These are phyloP conservation scores for Rehmannia glutinosa DNA, from an alignment of 257 asterid species.

Conservation along the genomic window DNA sequence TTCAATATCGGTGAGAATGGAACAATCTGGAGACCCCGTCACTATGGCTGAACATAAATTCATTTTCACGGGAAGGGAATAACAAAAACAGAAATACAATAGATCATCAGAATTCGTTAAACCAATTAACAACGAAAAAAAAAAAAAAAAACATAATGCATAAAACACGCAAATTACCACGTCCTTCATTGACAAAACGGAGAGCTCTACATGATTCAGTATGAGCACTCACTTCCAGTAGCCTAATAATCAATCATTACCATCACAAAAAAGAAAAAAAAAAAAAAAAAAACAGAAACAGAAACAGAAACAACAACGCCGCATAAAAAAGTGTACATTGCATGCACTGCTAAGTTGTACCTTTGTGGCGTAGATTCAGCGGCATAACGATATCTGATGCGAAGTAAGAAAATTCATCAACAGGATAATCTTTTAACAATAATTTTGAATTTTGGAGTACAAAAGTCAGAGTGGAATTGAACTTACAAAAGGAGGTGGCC, in stretches of 20 bases:
- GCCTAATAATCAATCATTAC: slow-evolving; percentile 37
- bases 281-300: not conserved
- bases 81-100: not conserved
- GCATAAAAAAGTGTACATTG: not conserved
- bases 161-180: slow-evolving; percentile 38
- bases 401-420: not conserved
- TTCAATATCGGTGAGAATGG: slow-evolving; percentile 83
- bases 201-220: slow-evolving; percentile 82
- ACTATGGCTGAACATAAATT: slow-evolving; percentile 47
- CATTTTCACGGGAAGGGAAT: not conserved
- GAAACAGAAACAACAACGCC: not conserved
- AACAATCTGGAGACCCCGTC: slow-evolving; percentile 92
- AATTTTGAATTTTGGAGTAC: not conserved
- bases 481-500: slow-evolving; percentile 72
- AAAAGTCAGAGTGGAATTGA: not conserved
- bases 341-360: slow-evolving; percentile 24
- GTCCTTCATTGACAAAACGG: slow-evolving; percentile 84
- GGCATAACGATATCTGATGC: slow-evolving; percentile 56
- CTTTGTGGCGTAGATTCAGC: slow-evolving; percentile 60
- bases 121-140: not conserved
- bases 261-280: too few relatives aligned
- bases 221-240: slow-evolving; percentile 71
- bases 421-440: not conserved
- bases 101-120: not conserved
- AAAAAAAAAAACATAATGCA: not conserved